These are phyloP conservation scores for Suhomyces faveliae DNA, from an alignment of 805 yeast species.

Conservation along the genomic window DNA sequence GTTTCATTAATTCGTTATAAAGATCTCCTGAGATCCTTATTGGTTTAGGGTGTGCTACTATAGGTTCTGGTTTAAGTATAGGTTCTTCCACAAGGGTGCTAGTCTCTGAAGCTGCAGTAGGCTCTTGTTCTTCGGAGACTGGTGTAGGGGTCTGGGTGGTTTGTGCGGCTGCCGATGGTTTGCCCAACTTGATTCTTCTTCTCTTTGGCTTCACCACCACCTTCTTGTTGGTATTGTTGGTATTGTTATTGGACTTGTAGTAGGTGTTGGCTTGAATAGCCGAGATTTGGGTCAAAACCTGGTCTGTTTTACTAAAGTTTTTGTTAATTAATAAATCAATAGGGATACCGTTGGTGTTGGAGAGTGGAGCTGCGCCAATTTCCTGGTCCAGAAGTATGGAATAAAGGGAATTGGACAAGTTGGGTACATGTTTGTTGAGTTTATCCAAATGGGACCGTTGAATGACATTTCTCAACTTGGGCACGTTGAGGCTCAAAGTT, in stretches of 20 bases:
- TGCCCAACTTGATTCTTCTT: constrained; percentile 36
- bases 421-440: constrained; percentile 40
- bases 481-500: constrained; percentile 70
- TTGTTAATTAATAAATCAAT: constrained; percentile 32
- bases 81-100: constrained; percentile 9
- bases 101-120: constrained; percentile 6
- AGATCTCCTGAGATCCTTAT: constrained; percentile 11
- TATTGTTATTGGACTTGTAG: constrained; percentile 27
- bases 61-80: neutral
- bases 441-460: constrained; percentile 54
- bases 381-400: constrained; percentile 31
- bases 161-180: constrained; percentile 10
- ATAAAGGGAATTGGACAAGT: constrained; percentile 35
- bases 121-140: neutral
- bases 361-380: constrained; percentile 6
- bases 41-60: constrained; percentile 16
- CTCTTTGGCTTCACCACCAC: constrained; percentile 38
- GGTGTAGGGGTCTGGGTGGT: constrained; percentile 2
- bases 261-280: constrained; percentile 46
- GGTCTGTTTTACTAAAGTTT: constrained; percentile 30
- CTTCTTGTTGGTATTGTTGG: constrained; percentile 15
- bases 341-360: constrained; percentile 37
- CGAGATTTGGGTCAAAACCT: constrained; percentile 41
- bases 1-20: constrained; percentile 12
- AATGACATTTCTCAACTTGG: constrained; percentile 55